phyloP scores from a whole-genome alignment of 2,329 filamentous ascomycete species.

The Albifimbria verrucaria region DNA sequence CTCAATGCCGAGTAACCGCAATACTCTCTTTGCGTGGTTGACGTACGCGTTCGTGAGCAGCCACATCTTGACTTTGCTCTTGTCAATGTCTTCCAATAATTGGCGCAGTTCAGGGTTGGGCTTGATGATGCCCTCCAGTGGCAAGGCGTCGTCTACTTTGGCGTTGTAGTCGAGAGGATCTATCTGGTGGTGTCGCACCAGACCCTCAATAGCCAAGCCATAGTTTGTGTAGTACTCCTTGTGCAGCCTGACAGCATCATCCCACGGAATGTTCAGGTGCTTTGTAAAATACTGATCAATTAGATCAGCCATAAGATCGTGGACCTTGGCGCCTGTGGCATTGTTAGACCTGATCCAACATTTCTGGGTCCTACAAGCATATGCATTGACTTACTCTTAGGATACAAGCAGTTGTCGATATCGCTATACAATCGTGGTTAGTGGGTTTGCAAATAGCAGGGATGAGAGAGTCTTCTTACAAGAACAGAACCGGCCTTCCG shows the following conservation, averaged over 20 bases:
- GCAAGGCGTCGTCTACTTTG: conserved; percentile 91
- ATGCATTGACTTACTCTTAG: conserved; percentile 62
- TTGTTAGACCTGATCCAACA: conserved; percentile 5
- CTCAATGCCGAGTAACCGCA: conserved; percentile 75
- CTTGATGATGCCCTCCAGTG: conserved; percentile 79
- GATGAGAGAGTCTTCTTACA: conserved; percentile 25
- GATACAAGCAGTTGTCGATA: conserved; percentile 97
- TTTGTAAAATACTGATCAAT: conserved; percentile 64
- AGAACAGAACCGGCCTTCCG: conserved; percentile 40
- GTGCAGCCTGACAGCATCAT: conserved; percentile 84
- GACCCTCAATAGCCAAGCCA: conserved; percentile 92
- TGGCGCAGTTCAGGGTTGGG: conserved; percentile 71
- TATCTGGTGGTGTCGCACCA: conserved; percentile 91
- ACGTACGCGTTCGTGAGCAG: conserved; percentile 95
- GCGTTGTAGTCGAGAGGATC: conserved; percentile 92
- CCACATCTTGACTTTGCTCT: conserved; percentile 81
- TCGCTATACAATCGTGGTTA: conserved; percentile 60
- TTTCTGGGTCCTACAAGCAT: background rate
- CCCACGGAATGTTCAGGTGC: conserved; percentile 69
- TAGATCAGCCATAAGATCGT: conserved; percentile 81
- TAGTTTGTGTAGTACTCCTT: conserved; percentile 93
- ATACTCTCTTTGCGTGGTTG: conserved; percentile 79
- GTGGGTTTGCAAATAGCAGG: too few species aligned
- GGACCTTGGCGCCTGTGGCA: conserved; percentile 69
- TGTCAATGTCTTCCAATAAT: conserved; percentile 80